Conservation (phyloP, 129 eudicot species). For the Flaveria brownii region DNA sequence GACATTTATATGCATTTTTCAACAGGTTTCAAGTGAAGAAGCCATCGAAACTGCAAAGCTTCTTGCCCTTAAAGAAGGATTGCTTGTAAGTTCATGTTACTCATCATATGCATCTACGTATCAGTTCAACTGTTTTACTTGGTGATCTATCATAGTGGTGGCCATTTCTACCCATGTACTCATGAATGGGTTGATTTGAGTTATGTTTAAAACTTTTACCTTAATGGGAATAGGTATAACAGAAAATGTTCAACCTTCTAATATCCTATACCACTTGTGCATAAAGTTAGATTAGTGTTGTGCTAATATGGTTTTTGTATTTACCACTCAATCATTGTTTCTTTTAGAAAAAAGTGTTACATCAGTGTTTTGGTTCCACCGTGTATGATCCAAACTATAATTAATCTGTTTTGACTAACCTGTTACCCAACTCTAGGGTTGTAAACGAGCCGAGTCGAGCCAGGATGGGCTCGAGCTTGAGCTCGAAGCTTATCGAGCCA, state of each 20-base stretch:
- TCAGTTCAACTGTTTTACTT: not conserved
- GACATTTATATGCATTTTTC: slow-evolving; percentile 2
- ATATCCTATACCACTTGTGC: not conserved
- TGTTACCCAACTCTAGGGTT: not conserved
- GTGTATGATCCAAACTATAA: not conserved
- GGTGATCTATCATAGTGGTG: not conserved
- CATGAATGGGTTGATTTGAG: not conserved
- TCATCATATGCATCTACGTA: not conserved
- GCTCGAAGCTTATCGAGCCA: too few species aligned
- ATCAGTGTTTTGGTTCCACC: not conserved
- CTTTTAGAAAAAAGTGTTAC: not conserved
- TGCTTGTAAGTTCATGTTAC: slow-evolving; percentile 56
- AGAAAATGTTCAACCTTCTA: not conserved
- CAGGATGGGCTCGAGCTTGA: too few species aligned
- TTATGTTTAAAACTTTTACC: not conserved
- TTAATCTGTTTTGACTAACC: not conserved
- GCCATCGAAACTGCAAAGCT: slow-evolving; percentile 89
- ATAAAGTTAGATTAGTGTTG: not conserved
- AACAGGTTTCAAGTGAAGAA: slow-evolving; percentile 83
- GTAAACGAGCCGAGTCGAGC: too few species aligned
- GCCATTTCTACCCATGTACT: not conserved
- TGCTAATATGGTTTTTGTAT: not conserved
- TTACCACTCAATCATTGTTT: not conserved
- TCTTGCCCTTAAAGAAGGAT: slow-evolving; percentile 85
- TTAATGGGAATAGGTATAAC: not conserved